Percentiles rank a stretch among this genome's conserved stretches.
Evolutionary conservation across 768 basidiomycete species (phyloP).

Genomic region (Rhodotorula diobovata): DNA sequence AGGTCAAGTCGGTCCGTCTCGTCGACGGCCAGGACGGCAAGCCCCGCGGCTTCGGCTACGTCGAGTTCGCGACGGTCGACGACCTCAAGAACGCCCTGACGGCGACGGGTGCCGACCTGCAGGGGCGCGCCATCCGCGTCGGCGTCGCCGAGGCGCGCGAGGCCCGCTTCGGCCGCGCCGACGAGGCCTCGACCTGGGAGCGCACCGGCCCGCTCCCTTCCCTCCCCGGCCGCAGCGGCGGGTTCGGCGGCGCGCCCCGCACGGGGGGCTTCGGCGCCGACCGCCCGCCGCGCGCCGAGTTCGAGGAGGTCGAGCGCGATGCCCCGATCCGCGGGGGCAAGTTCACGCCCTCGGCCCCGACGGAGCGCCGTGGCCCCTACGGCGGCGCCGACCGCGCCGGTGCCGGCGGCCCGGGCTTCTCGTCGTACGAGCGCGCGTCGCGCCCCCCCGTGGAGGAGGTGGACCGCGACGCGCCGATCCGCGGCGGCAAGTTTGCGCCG

Average conservation of each 20-base stretch:
- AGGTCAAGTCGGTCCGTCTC: conserved; percentile 83
- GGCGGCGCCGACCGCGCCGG: no score
- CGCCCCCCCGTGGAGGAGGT: conserved; percentile 17
- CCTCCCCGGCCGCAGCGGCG: conserved; percentile 47
- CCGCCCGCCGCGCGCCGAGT: conserved; percentile 9
- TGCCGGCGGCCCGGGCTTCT: conserved; percentile 10
- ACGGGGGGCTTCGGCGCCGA: conserved; percentile 47
- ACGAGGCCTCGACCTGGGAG: conserved; percentile 54
- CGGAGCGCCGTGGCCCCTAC: conserved; percentile 12
- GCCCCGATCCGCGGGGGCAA: conserved; percentile 47
- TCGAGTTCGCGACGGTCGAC: conserved; percentile 85
- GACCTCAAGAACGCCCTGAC: conserved; percentile 76
- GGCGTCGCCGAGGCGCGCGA: conserved; percentile 71
- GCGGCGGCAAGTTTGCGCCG: conserved; percentile 42
- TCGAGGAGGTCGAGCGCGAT: conserved; percentile 48
- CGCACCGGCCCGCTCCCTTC: conserved; percentile 33
- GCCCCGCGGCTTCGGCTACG: conserved; percentile 96
- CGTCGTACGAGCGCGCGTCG: conserved; percentile 8
- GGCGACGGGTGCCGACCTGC: conserved; percentile 65
- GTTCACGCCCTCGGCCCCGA: conserved; percentile 43
- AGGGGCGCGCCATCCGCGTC: conserved; percentile 75
- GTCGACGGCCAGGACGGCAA: conserved; percentile 89
- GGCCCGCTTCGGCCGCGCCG: conserved; percentile 63
- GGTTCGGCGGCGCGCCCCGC: conserved; percentile 51
- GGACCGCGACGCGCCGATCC: conserved; percentile 38